Base-by-base conservation (phyloP, 805 yeast species). In the Jamesozyma gamospora region DNA sequence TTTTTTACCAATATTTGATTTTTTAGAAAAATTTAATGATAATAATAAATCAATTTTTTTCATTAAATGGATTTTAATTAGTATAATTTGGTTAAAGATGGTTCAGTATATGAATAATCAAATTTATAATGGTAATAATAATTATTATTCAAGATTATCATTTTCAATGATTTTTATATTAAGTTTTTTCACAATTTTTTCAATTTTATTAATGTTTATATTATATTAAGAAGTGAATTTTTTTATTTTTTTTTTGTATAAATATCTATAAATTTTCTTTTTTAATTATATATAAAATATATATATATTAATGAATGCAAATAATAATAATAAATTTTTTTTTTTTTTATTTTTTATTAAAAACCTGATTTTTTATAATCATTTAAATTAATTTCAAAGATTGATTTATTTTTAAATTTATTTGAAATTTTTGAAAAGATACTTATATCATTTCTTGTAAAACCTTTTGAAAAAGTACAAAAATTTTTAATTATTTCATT, bases 401-500 rank as follows among this genome's bases (percentile, higher is more conserved):
- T 25, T 4, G 14, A 6, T 24, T 34, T 34, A 10, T 9, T 9
- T 15, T 25, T 15, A 11, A 9, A n/a, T 12, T 17, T 16, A n/a
- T 33, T 25, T 16, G 45, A 26, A 15, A 55, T 50, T 35, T 49
- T 50, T 17, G 50, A 38, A 30, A 51, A 55, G 16, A 46, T 44
- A 32, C 42, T 49, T 11, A 55, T 55, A 35, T 55, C 60, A 10
- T 51, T 47, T 25, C 79, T 74, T 7, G 82, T 77, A 51, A 74
- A 75, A 3, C 85, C 86, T 52, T 74, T 77, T 28, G 80, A 71
- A 50, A 78, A 79, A 11, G 32, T 34, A 26, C 44, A 44, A n/a
- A 27, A 28, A 28, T 36, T 29, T 10, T 11, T 5, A 16, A 29
- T 29, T 5, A 11, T 29, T 7, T 29, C n/a, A 15, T 29, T 29